Evolutionary conservation across 352 stramenopile species (phyloP).

Genomic region (Elongisporangium senticosum): DNA sequence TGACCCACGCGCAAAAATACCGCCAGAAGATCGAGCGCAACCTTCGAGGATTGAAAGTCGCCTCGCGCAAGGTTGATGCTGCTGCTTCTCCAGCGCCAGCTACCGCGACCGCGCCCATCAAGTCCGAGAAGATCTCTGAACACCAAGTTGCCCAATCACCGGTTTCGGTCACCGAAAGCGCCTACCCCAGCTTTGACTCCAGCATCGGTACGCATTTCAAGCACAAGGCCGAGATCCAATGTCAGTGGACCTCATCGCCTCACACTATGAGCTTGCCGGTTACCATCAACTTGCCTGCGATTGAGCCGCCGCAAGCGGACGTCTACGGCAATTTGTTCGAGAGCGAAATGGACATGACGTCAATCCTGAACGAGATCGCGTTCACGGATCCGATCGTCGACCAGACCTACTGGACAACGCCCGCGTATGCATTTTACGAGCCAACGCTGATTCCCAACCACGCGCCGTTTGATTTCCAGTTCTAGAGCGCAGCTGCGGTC

Average conservation of each 20-base stretch:
- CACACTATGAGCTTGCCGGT: neutral
- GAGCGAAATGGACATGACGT: neutral
- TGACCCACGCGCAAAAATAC: conserved; percentile 60
- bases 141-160: neutral
- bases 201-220: neutral
- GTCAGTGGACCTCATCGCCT: neutral
- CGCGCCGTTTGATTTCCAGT: neutral
- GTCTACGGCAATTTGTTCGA: neutral
- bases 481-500: neutral
- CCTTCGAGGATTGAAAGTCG: conserved; percentile 5
- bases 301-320: neutral
- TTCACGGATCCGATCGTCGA: neutral
- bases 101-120: neutral
- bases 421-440: neutral
- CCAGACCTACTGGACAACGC: neutral
- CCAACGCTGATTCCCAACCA: neutral
- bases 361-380: neutral
- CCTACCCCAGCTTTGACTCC: neutral
- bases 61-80: neutral
- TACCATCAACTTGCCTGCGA: neutral
- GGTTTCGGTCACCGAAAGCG: neutral
- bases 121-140: neutral
- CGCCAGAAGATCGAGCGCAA: conserved; percentile 32
- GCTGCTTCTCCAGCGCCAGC: neutral
- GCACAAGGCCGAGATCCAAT: neutral